phyloP scores from a whole-genome alignment of 768 basidiomycete species.

The Galerina sulciceps region DNA sequence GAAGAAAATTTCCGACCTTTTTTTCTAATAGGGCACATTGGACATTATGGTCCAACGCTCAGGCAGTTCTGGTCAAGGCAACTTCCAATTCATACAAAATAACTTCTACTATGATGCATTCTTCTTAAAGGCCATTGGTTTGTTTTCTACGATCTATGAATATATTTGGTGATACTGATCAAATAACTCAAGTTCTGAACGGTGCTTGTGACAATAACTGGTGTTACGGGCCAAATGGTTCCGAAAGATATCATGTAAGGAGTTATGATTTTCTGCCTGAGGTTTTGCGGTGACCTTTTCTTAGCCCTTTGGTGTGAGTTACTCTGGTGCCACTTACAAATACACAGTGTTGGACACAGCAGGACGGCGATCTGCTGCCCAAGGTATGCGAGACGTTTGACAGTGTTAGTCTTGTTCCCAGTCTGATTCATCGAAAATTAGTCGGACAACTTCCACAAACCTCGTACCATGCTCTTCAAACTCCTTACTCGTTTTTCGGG shows the following conservation, averaged over 20 bases:
- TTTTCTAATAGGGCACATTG: slow-evolving; percentile 66
- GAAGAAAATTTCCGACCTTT: not conserved
- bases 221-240: slow-evolving; percentile 68
- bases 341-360: slow-evolving; percentile 94
- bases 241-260: slow-evolving; percentile 74
- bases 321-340: slow-evolving; percentile 94
- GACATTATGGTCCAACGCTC: slow-evolving; percentile 92
- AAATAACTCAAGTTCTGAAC: slow-evolving; percentile 70
- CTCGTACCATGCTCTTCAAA: slow-evolving; percentile 85
- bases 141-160: slow-evolving; percentile 23
- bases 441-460: slow-evolving; percentile 94
- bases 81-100: slow-evolving; percentile 86
- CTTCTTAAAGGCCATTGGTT: slow-evolving; percentile 95
- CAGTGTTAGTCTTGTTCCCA: slow-evolving; percentile 6
- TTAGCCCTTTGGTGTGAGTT: slow-evolving; percentile 89
- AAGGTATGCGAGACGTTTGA: slow-evolving; percentile 55
- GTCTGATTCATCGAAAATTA: slow-evolving; percentile 27
- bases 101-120: slow-evolving; percentile 99
- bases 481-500: slow-evolving; percentile 95
- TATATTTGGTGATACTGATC: not conserved
- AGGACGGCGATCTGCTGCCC: slow-evolving; percentile 87
- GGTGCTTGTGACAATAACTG: slow-evolving; percentile 88
- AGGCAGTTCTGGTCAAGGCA: slow-evolving; percentile 64
- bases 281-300: not conserved
- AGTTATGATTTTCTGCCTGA: not conserved